phyloP scores from a whole-genome alignment of 257 asterid species.

The Oldenlandia corymbosa region DNA sequence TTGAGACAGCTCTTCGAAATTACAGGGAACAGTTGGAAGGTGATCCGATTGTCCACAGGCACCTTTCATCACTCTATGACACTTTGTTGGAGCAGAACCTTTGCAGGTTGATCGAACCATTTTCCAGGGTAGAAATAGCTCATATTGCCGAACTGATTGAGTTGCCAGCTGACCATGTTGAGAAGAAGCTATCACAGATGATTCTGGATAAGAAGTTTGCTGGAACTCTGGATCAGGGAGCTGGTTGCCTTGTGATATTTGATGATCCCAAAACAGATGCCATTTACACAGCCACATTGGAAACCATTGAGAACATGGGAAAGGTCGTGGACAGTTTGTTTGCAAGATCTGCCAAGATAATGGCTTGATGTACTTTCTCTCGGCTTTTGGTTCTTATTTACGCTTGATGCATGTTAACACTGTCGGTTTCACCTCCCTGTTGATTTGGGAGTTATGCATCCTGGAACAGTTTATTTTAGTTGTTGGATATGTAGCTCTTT shows the following conservation, averaged over 20 bases:
- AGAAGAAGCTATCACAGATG: slow-evolving; percentile 46
- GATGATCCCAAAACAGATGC: slow-evolving; percentile 46
- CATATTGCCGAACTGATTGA: slow-evolving; percentile 43
- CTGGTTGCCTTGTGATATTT: slow-evolving; percentile 43
- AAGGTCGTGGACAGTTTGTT: slow-evolving; percentile 44
- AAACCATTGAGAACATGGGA: slow-evolving; percentile 41
- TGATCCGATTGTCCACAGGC: slow-evolving; percentile 43
- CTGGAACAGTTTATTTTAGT: not conserved
- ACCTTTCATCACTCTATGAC: slow-evolving; percentile 40
- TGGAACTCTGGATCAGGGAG: slow-evolving; percentile 45
- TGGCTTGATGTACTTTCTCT: slow-evolving; percentile 15
- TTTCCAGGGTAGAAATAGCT: slow-evolving; percentile 34
- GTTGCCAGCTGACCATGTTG: slow-evolving; percentile 38
- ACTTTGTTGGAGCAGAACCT: slow-evolving; percentile 43
- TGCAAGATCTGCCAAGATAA: slow-evolving; percentile 33
- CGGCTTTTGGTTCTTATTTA: not conserved
- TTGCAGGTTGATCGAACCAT: slow-evolving; percentile 44
- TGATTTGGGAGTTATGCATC: not conserved
- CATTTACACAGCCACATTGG: slow-evolving; percentile 34
- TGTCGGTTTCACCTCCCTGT: not conserved
- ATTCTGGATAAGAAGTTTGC: slow-evolving; percentile 47
- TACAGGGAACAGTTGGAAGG: slow-evolving; percentile 36
- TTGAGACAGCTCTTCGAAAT: slow-evolving; percentile 34
- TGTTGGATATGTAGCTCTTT: not conserved
- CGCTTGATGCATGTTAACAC: not conserved